Evolutionary conservation across 2,329 filamentous ascomycete genomes (phyloP), one percentile per base, ranked within the genome.

Genomic region (Botrytis galanthina): DNA sequence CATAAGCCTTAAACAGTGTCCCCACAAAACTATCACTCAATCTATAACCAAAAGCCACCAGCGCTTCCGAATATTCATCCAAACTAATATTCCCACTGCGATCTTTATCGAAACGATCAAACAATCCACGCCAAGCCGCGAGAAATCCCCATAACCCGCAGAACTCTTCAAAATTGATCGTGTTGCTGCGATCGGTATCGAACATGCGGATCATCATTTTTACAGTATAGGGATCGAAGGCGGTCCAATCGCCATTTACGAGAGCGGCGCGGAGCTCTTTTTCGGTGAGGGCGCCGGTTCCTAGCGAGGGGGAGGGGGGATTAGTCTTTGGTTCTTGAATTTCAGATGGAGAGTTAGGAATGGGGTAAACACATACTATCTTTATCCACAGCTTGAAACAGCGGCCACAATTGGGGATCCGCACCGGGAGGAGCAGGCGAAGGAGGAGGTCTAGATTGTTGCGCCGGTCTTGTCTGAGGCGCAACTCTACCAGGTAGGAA

Each of bases 121-220:
- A 99, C 20, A 99, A 90, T 60, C 90, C 91, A 77, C 96, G 90
- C 96, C 96, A 99, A 29, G 94, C 94, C 51, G 94, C 93, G 57
- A 99, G 88, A 84, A 98, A 99, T 29, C 93, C 93, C 96, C 96
- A 99, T 35, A 99, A 87, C 29, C 94, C 95, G 81, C 95, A 97
- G 83, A 99, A 99, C 83, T 98, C 96, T 77, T 96, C 91, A 82
- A 97, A 98, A 75, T 92, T 94, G 82, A 99, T 97, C 22, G 92
- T 93, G 70, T 95, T 94, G 75, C 89, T 92, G 78, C 93, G 92
- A 83, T 98, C 93, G 74, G 92, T 93, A 84, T 98, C 95, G 84
- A 99, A 99, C 96, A 99, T 98, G 81, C 95, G 92, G 78, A 99
- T 98, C 95, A 99, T 98, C 93, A 98, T 97, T 80, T 92, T 92